Evolutionary conservation across 805 yeast species (phyloP), one percentile per base, ranked within the genome.

Genomic region (Metschnikowia arizonensis): DNA sequence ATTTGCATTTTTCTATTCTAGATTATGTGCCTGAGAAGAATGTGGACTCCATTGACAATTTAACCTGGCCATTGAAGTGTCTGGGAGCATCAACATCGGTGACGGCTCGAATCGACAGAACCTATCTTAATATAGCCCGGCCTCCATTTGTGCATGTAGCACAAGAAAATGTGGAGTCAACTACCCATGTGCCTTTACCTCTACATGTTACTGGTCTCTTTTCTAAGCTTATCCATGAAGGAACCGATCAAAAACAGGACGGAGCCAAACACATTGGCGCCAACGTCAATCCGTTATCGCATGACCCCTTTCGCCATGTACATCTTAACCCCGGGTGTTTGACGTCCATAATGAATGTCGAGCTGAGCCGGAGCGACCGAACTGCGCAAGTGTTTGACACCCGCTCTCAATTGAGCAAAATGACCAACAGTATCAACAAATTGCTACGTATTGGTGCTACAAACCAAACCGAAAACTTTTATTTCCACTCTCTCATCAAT

Each of bases 321-420:
- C 79, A 74, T 52, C 60, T 79, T 44, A 78, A 74, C 15, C 82
- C 83, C 0, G 82, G 85, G 0, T 78, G 83, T 50, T 48, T 73
- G 15, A 47, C 54, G 8, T 42, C 50, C 2, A 47, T 60, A 33
- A 43, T 60, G 8, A 50, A 46, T 10, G 35, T 58, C 25, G 39
- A 47, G 30, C 26, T 19, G 33, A 24, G 30, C 12, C 45, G 14
- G 24, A 43, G 12, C 18, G 46, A 14, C 31, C 54, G 41, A 12
- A 25, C 46, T 32, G 33, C 49, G 3, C 34, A 46, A 15, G 33
- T 37, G 12, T 38, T 40, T 5, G 54, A 50, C 2, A 31, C 48
- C 6, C 55, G 56, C 33, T 64, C 58, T 38, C 62, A 72, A 1
- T 62, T 66, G 44, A 57, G 63, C 46, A 65, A 65, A 48, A 47